Evolutionary conservation across 2,329 filamentous ascomycete genomes (phyloP), one percentile per base, ranked within the genome.

Genomic region (Cladosporium sp.): DNA sequence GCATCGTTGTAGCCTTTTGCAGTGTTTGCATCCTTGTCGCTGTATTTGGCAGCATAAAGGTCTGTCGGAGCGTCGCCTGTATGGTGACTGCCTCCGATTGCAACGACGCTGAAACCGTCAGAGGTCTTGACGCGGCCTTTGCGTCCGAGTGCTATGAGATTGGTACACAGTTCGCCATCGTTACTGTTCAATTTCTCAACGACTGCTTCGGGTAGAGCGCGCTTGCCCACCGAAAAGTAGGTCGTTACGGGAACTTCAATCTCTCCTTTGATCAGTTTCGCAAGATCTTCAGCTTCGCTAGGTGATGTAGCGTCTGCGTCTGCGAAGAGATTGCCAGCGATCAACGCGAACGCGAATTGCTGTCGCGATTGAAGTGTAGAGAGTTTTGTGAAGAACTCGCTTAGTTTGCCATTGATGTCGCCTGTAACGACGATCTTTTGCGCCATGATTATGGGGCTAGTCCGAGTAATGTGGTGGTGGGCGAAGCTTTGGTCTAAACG

Each of bases 101-200:
- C 81, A n/a, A 93, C 90, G 62, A 99, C 92, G 52, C 88, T 86
- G 47, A 97, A 80, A 1, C 92, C 93, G 64, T 97, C 92, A 0
- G 89, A 88, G 0, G 93, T 97, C 72, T 94, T 97, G 55, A 91
- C 88, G 14, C 88, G 87, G 61, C 89, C 90, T 67, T 91, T 87
- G 74, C 94, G 95, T 59, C 90, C 92, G 0, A 99, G 83, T 68
- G 88, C 96, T 74, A 90, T 90, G 11, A 99, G 83, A 70, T 99
- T 97, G n/a, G 88, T 82, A 71, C 92, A 96, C 17, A 99, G 82
- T 67, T 88, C 85, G 62, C 82, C 78, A 61, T 74, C 87, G 62
- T 88, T 84, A 36, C 83, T 82, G 69, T 90, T 83, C 55, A 97
- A 82, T 71, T 86, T 92, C 68, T 89, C 84, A 19, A 88, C 78